These are phyloP conservation scores for Linnemannia schmuckeri DNA, from an alignment of 192 early-diverging fungal genomes.

Conservation along the genomic window DNA sequence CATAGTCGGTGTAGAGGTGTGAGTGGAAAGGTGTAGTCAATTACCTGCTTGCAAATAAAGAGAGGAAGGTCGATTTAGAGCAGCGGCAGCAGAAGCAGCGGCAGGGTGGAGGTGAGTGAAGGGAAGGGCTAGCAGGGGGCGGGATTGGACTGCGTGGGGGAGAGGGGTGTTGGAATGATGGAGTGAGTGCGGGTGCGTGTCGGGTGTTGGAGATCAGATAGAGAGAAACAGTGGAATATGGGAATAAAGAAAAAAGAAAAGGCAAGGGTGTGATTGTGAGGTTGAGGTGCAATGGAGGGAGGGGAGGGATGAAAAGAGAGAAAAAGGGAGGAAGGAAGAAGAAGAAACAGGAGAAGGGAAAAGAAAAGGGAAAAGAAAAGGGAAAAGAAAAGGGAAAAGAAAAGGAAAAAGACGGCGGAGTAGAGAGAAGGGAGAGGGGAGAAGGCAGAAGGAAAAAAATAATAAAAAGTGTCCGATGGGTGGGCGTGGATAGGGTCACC, in stretches of 20 bases:
- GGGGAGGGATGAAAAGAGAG: neutral
- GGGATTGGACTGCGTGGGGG: conserved; percentile 1
- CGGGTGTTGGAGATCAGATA: too few relatives aligned
- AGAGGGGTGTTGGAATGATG: neutral
- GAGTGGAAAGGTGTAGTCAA: neutral
- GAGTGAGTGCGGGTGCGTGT: too few relatives aligned
- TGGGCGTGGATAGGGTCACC: neutral
- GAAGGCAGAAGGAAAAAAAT: neutral
- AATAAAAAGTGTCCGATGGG: conserved; percentile 1
- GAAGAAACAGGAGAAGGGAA: neutral
- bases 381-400: neutral
- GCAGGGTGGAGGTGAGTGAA: neutral
- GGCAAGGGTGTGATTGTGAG: neutral
- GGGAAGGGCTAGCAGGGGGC: neutral
- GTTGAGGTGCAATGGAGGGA: too few relatives aligned
- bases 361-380: neutral
- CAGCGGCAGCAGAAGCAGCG: neutral
- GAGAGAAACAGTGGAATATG: neutral
- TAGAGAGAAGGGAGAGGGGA: neutral
- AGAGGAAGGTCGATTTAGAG: neutral
- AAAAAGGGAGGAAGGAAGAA: neutral
- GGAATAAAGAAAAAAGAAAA: neutral
- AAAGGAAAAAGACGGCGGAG: neutral
- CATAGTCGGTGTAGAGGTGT: neutral
- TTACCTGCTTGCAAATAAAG: neutral